Evolutionary conservation across 2,329 filamentous ascomycete genomes (phyloP).

Genomic region (Lasiodiplodia sp.): DNA sequence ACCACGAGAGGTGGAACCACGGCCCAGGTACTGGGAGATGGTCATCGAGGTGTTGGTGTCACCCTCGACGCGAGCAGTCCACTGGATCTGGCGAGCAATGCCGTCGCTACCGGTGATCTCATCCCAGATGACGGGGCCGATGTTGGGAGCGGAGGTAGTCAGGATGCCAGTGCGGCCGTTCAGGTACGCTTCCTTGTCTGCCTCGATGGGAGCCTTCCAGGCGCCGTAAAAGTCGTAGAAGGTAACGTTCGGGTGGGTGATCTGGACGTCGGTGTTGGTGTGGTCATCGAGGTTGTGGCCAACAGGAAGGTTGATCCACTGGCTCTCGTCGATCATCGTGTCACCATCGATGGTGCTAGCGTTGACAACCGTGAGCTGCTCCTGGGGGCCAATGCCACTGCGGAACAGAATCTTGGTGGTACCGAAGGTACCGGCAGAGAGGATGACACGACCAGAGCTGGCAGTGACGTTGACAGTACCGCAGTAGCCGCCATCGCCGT

Average conservation of each 20-base stretch:
- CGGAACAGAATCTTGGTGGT: constrained; percentile 72
- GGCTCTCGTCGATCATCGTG: constrained; percentile 51
- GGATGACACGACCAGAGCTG: constrained; percentile 68
- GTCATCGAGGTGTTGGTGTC: constrained; percentile 42
- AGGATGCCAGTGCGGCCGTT: constrained; percentile 65
- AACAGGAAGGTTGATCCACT: constrained; percentile 62
- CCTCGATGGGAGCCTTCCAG: constrained; percentile 54
- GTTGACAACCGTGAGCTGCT: constrained; percentile 55
- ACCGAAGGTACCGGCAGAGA: constrained; percentile 74
- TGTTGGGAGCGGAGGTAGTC: constrained; percentile 70
- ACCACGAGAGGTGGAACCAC: constrained; percentile 68
- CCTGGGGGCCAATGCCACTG: constrained; percentile 70
- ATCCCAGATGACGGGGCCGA: constrained; percentile 69
- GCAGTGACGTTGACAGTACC: constrained; percentile 68
- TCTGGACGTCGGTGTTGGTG: constrained; percentile 65
- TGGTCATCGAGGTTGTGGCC: constrained; percentile 59
- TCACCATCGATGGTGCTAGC: constrained; percentile 51
- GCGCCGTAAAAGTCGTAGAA: constrained; percentile 73
- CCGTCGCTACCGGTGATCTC: constrained; percentile 65
- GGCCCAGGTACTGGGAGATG: constrained; percentile 66
- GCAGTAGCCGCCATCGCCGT: constrained; percentile 65
- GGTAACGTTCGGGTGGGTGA: constrained; percentile 59
- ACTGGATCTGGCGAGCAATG: constrained; percentile 69
- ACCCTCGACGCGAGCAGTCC: constrained; percentile 69
- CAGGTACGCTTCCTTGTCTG: constrained; percentile 52